Conservation (phyloP, 164 flowering plant genomes). For the Liquidambar formosana region DNA sequence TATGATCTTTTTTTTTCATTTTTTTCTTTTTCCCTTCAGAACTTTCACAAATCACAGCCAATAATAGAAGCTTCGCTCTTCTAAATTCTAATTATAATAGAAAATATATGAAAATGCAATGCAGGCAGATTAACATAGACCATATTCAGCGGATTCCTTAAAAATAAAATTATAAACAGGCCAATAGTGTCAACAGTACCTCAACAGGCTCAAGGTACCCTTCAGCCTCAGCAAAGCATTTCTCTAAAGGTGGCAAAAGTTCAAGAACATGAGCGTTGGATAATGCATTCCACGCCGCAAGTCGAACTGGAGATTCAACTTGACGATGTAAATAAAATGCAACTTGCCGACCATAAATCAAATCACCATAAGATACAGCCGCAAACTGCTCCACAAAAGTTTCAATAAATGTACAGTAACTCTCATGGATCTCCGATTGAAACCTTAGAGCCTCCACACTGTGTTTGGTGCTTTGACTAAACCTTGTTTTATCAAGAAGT, state of each 20-base stretch:
- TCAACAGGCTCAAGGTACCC: constrained; percentile 88
- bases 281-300: constrained; percentile 83
- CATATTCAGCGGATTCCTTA: not conserved
- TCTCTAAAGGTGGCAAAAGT: constrained; percentile 69
- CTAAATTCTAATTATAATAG: not conserved
- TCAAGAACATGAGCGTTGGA: constrained; percentile 74
- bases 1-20: too few relatives aligned
- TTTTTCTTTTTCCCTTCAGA: too few relatives aligned
- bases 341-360: constrained; percentile 81
- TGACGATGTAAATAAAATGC: constrained; percentile 69
- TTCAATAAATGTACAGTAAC: constrained; percentile 74
- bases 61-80: not conserved
- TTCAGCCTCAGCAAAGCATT: constrained; percentile 55
- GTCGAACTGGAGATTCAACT: constrained; percentile 68
- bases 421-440: constrained; percentile 74
- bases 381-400: constrained; percentile 79
- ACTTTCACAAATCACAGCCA: not conserved
- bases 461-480: not conserved
- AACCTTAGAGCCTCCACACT: constrained; percentile 49
- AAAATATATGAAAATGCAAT: not conserved
- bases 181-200: constrained; percentile 39
- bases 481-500: constrained; percentile 45
- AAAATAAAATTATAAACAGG: not conserved
- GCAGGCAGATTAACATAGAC: not conserved
- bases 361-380: constrained; percentile 88